Evolutionary conservation across 2,329 filamentous ascomycete species (phyloP).

Genomic region (Aureobasidium sp.): DNA sequence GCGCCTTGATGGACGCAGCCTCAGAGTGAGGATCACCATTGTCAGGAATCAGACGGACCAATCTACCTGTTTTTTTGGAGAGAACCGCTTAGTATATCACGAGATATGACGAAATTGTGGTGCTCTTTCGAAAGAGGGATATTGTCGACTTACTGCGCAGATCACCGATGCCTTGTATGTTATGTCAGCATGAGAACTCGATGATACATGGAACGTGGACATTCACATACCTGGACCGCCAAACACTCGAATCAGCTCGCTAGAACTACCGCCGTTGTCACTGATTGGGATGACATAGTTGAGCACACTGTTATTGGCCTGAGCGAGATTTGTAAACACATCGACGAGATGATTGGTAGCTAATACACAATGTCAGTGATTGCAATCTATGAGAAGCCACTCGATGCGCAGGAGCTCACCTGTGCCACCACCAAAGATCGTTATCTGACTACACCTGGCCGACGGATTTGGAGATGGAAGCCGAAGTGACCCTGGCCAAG

Average conservation of each 20-base stretch:
- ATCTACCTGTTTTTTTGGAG: conserved; percentile 48
- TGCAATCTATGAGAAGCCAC: neutral
- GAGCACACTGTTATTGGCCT: conserved; percentile 57
- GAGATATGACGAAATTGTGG: neutral
- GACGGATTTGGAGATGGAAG: conserved; percentile 17
- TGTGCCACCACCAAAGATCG: conserved; percentile 85
- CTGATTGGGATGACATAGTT: conserved; percentile 91
- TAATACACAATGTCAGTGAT: neutral
- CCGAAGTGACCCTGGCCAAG: conserved; percentile 12
- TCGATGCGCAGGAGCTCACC: neutral
- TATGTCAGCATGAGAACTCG: neutral
- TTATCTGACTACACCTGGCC: conserved; percentile 48
- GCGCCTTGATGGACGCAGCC: conserved; percentile 62
- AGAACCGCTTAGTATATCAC: neutral
- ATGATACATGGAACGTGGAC: neutral
- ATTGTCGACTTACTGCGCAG: conserved; percentile 52
- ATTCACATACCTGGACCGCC: conserved; percentile 66
- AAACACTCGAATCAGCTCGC: conserved; percentile 87
- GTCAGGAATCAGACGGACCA: conserved; percentile 82
- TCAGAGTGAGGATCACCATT: conserved; percentile 48
- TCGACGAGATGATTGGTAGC: conserved; percentile 93
- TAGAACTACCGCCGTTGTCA: conserved; percentile 91
- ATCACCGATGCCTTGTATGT: conserved; percentile 54
- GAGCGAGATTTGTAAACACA: conserved; percentile 58
- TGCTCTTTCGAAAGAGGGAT: neutral